Percentiles rank a stretch among this genome's conserved stretches.
These are phyloP conservation scores for Drechmeria coniospora DNA, from an alignment of 2,329 filamentous ascomycete genomes.

Conservation along the genomic window DNA sequence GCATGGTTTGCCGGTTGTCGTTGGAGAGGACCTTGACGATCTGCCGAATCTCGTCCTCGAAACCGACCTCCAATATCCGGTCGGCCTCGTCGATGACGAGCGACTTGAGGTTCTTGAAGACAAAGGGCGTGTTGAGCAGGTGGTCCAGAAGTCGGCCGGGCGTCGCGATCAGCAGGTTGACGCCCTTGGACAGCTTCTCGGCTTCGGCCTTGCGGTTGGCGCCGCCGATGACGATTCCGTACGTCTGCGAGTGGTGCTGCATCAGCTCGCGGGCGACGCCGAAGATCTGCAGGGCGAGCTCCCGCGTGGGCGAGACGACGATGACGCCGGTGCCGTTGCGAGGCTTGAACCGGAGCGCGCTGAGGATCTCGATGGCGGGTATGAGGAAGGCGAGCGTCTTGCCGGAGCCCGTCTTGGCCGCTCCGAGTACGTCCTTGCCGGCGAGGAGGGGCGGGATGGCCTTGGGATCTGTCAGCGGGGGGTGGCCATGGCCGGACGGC, in stretches of 20 bases:
- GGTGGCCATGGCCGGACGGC: neutral
- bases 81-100: conserved; percentile 95
- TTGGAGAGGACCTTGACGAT: conserved; percentile 89
- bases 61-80: conserved; percentile 89
- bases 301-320: conserved; percentile 82
- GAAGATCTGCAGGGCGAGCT: conserved; percentile 91
- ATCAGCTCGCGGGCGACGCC: conserved; percentile 88
- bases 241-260: conserved; percentile 84
- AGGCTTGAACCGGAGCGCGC: conserved; percentile 82
- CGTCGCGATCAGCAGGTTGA: conserved; percentile 88
- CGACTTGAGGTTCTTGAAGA: conserved; percentile 84
- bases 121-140: conserved; percentile 80
- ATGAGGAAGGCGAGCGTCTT: conserved; percentile 94
- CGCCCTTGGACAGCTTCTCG: conserved; percentile 85
- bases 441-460: conserved; percentile 79
- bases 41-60: conserved; percentile 95
- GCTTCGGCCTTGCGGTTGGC: conserved; percentile 83
- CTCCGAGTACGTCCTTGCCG: conserved; percentile 83
- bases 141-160: conserved; percentile 88
- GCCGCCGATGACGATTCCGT: conserved; percentile 90
- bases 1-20: conserved; percentile 80
- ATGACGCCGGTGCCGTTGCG: conserved; percentile 87
- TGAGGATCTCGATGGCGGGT: conserved; percentile 85
- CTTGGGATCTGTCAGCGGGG: conserved; percentile 5
- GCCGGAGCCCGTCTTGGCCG: conserved; percentile 89